Evolutionary conservation across 2,329 filamentous ascomycete species (phyloP).

Genomic region (Xylariaceae sp.): DNA sequence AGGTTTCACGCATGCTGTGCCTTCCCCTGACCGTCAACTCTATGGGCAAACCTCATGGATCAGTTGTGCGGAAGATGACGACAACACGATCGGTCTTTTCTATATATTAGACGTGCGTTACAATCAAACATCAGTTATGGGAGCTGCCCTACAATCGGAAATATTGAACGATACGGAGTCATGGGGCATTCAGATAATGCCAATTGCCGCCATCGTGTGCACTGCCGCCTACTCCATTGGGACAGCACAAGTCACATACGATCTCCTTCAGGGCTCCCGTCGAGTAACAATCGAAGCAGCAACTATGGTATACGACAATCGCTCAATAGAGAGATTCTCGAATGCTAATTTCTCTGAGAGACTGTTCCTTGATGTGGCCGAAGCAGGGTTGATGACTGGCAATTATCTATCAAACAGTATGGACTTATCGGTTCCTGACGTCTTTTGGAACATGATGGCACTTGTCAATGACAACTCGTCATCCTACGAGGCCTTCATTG

Average conservation of each 20-base stretch:
- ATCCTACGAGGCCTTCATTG: conserved; percentile 6
- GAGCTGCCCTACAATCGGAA: neutral
- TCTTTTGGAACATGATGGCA: conserved; percentile 5
- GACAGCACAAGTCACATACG: neutral
- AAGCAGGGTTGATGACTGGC: neutral
- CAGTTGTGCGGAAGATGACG: neutral
- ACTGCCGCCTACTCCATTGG: conserved; percentile 5
- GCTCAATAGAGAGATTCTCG: neutral
- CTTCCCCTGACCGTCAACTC: neutral
- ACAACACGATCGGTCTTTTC: neutral
- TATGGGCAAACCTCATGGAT: neutral
- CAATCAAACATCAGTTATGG: conserved; percentile 4
- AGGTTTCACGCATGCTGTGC: neutral
- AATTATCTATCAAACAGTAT: conserved; percentile 9
- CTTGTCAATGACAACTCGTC: neutral
- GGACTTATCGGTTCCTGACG: conserved; percentile 1
- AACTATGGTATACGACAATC: neutral
- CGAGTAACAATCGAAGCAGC: neutral
- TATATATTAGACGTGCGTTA: conserved; percentile 4
- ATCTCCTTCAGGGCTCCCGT: neutral
- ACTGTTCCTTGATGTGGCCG: neutral
- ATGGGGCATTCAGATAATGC: conserved; percentile 7
- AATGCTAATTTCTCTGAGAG: neutral
- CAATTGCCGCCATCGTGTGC: neutral
- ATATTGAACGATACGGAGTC: neutral